Percentiles rank a stretch among this genome's conserved stretches.
Evolutionary conservation across 371 early-diverging fungal genomes (phyloP).

Genomic region (Coemansia sp.): DNA sequence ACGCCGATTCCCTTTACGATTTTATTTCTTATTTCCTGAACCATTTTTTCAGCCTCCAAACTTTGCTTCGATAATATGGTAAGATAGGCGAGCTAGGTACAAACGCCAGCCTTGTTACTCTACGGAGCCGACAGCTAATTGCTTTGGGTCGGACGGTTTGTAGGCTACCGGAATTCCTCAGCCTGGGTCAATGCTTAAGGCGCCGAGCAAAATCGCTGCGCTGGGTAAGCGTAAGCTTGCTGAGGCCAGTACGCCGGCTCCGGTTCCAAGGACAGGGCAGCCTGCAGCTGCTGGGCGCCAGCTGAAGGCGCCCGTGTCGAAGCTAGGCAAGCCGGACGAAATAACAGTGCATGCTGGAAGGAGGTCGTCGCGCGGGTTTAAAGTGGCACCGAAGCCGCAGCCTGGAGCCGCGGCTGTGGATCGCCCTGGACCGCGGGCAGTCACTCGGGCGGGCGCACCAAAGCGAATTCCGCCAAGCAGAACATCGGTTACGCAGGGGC

Average conservation of each 20-base stretch:
- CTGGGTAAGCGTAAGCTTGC: slow-evolving; percentile 25
- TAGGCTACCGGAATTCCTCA: slow-evolving; percentile 29
- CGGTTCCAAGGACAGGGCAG: background rate
- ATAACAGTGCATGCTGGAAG: slow-evolving; percentile 34
- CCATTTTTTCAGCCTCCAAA: background rate
- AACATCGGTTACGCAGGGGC: slow-evolving; percentile 32
- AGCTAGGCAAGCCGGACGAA: background rate
- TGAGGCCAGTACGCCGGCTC: background rate
- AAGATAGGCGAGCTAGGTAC: background rate
- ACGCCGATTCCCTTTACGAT: background rate
- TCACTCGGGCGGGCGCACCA: slow-evolving; percentile 8
- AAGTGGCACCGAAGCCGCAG: slow-evolving; percentile 24
- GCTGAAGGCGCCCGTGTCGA: slow-evolving; percentile 13
- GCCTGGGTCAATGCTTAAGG: slow-evolving; percentile 41
- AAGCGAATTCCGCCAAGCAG: slow-evolving; percentile 31
- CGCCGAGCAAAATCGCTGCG: slow-evolving; percentile 29
- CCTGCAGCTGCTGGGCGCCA: slow-evolving; percentile 14
- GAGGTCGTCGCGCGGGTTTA: slow-evolving; percentile 42
- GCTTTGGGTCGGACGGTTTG: background rate
- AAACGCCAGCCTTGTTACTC: too few species aligned
- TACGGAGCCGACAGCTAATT: background rate
- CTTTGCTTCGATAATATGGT: background rate
- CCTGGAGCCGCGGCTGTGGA: background rate
- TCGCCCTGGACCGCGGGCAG: background rate
- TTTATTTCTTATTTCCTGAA: background rate